Evolutionary conservation across 176 grass and related monocot genomes (phyloP).

Genomic region (Triticum monococcum): DNA sequence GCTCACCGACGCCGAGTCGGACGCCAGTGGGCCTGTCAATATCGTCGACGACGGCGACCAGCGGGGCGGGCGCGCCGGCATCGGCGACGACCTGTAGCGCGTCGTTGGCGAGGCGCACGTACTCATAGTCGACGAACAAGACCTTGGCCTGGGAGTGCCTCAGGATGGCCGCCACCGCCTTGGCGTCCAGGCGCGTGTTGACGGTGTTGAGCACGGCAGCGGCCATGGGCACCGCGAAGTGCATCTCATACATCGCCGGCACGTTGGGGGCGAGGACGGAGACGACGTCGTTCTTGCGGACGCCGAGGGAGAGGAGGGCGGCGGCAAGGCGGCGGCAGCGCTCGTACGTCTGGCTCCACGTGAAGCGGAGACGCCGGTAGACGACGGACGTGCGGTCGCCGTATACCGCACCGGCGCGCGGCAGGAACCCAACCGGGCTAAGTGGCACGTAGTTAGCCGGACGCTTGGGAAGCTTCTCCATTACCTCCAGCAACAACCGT

Average conservation of each 20-base stretch:
- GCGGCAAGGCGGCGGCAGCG: too few species aligned
- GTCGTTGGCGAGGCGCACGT: slow-evolving; percentile 44
- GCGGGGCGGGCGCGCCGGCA: slow-evolving; percentile 10
- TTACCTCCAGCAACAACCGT: too few species aligned
- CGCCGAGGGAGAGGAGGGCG: slow-evolving; percentile 13
- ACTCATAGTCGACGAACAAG: slow-evolving; percentile 54
- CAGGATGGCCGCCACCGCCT: slow-evolving; percentile 46
- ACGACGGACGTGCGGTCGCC: too few species aligned
- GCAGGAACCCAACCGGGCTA: too few species aligned
- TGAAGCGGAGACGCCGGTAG: too few species aligned
- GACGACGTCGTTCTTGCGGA: slow-evolving; percentile 21
- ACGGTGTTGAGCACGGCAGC: slow-evolving; percentile 69
- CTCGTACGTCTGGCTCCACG: too few species aligned
- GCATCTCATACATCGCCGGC: slow-evolving; percentile 82
- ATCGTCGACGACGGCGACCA: slow-evolving; percentile 46
- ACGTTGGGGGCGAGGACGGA: slow-evolving; percentile 53
- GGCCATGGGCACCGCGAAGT: slow-evolving; percentile 45
- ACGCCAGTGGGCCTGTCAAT: slow-evolving; percentile 31
- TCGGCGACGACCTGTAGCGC: slow-evolving; percentile 29
- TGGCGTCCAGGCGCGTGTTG: slow-evolving; percentile 63
- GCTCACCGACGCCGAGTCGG: slow-evolving; percentile 43
- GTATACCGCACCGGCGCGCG: too few species aligned
- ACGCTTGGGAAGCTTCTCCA: too few species aligned
- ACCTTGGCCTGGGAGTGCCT: slow-evolving; percentile 51
- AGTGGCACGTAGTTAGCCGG: too few species aligned